Base-by-base conservation (phyloP, 2,329 filamentous ascomycete genomes). In the Calonectria ilicicola region DNA sequence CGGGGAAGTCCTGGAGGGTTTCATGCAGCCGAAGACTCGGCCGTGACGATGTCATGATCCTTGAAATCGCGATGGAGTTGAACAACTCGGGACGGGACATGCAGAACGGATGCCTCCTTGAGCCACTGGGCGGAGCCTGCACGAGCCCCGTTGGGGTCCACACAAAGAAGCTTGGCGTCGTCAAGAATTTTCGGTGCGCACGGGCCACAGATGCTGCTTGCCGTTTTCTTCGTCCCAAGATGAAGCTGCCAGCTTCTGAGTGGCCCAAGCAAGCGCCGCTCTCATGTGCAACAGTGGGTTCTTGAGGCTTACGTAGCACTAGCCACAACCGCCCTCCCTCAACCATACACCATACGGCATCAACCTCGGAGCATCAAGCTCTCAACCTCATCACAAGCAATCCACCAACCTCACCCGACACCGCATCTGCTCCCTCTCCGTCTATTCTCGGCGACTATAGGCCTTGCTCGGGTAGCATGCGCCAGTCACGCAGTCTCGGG, bases 81-180 rank as follows among this genome's bases (percentile, higher is more conserved):
- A 67, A 21, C 44, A 64, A 44, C 46, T 21, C 21, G 12, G 19
- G 49, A 66, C 19, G 40, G 51, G 46, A 32, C 44, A 56, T 65
- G 51, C 32, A 42, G 47, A 60, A 68, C 32, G 72, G 72, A 70
- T 65, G 65, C 72, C 63, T 70, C 53, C 35, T 51, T 76, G 72
- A 74, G 77, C 77, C 77, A 74, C 74, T n/a, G 70, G 76, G 77
- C 77, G 69, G 69, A 76, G 77, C 44, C 72, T 66, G 76, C 76
- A 79, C 70, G 74, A 65, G 49, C 72, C 77, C 67, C 51, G 15
- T 56, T 58, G 56, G 44, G 60, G 58, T 64, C 70, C 51, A 42
- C 56, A 65, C 23, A 17, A 40, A 19, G n/a, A 44, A 46, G 46
- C 60, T 68, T 53, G 53, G 53, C 53, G 35, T 35, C 35, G 17